Percentiles rank a stretch among this genome's conserved stretches.
phyloP scores from a whole-genome alignment of 768 basidiomycete species.

The Galerina marginata region DNA sequence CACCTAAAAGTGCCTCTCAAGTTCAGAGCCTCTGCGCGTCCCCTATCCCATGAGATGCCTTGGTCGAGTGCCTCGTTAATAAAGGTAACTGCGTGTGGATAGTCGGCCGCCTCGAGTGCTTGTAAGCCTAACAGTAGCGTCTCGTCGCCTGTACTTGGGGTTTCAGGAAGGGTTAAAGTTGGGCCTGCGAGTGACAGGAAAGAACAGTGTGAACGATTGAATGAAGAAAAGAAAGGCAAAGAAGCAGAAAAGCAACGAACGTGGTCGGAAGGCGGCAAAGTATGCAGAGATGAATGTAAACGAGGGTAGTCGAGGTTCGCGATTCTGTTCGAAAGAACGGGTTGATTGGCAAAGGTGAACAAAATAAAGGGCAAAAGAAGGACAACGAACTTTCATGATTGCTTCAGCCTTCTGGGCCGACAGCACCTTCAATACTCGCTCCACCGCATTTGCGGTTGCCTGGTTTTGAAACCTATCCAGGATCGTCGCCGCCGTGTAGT shows the following conservation, averaged over 20 bases:
- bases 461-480: conserved; percentile 92
- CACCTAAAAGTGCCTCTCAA: conserved; percentile 96
- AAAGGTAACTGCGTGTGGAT: conserved; percentile 77
- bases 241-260: conserved; percentile 47
- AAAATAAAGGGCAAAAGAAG: background rate
- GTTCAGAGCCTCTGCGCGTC: conserved; percentile 89
- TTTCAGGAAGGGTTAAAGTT: conserved; percentile 73
- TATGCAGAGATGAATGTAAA: conserved; percentile 93
- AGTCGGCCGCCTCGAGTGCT: conserved; percentile 86
- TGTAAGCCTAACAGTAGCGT: conserved; percentile 82
- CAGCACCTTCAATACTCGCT: conserved; percentile 89
- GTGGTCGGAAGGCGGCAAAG: conserved; percentile 93
- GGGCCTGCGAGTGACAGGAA: conserved; percentile 47
- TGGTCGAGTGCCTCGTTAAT: conserved; percentile 88
- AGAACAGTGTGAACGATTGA: background rate
- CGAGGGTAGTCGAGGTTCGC: conserved; percentile 86
- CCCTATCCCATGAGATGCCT: conserved; percentile 75
- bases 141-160: conserved; percentile 79
- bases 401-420: conserved; percentile 74
- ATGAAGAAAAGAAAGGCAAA: background rate
- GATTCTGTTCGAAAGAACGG: conserved; percentile 44
- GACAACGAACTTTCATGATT: conserved; percentile 65
- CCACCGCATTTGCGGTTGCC: conserved; percentile 77
- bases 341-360: background rate
- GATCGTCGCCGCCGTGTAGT: conserved; percentile 96